These are phyloP conservation scores for Aspergillus bridgeri DNA, from an alignment of 495 filamentous ascomycete species.

Conservation along the genomic window DNA sequence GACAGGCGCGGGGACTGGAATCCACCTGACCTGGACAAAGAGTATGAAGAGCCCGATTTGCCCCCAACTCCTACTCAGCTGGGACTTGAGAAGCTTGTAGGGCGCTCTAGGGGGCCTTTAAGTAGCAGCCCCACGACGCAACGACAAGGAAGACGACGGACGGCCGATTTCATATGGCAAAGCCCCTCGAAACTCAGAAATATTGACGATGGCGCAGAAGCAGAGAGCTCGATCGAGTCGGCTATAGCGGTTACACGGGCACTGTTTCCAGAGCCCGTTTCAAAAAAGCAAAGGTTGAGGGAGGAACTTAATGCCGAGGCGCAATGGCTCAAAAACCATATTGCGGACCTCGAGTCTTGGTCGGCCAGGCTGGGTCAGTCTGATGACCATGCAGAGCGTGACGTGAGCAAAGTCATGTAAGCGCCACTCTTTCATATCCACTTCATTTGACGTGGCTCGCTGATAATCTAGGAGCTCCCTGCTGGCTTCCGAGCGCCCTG, in stretches of 20 bases:
- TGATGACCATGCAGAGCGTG: slow-evolving; percentile 20
- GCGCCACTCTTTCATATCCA: slow-evolving; percentile 4
- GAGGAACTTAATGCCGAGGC: slow-evolving; percentile 32
- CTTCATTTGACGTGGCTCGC: background rate
- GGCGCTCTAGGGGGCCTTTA: slow-evolving; percentile 32
- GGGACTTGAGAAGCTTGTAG: slow-evolving; percentile 47
- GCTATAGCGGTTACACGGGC: slow-evolving; percentile 4
- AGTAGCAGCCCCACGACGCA: slow-evolving; percentile 45
- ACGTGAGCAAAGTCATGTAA: slow-evolving; percentile 32
- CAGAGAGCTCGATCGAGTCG: slow-evolving; percentile 9
- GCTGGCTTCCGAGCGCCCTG: slow-evolving; percentile 25
- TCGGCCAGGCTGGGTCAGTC: slow-evolving; percentile 18
- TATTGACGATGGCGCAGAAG: slow-evolving; percentile 15
- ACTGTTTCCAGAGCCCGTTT: slow-evolving; percentile 23
- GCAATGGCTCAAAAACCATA: slow-evolving; percentile 32
- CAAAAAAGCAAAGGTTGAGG: slow-evolving; percentile 31
- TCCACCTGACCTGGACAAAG: slow-evolving; percentile 34
- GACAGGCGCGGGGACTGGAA: slow-evolving; percentile 19
- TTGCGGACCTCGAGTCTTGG: slow-evolving; percentile 38
- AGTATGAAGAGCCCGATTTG: slow-evolving; percentile 59
- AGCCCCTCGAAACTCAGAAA: slow-evolving; percentile 34
- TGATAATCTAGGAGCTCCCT: slow-evolving; percentile 25
- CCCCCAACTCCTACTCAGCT: slow-evolving; percentile 66
- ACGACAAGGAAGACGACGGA: slow-evolving; percentile 27
- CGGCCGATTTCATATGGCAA: slow-evolving; percentile 18